Base-by-base conservation (phyloP, 352 stramenopile genomes). In the Nothophytophthora sp. region DNA sequence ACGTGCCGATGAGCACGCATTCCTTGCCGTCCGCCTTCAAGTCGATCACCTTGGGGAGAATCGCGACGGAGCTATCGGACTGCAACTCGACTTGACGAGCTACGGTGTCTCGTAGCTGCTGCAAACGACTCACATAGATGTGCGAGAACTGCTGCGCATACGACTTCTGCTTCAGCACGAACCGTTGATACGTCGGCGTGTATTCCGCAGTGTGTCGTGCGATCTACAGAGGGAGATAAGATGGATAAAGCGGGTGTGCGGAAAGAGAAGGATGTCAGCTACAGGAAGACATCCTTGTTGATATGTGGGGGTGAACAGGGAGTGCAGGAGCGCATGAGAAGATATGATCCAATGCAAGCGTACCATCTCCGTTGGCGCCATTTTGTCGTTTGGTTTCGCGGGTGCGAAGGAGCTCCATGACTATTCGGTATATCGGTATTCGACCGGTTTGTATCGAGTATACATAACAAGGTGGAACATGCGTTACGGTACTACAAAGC, bases 81-180 rank as follows among this genome's bases (percentile, higher is more conserved):
- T 36, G 34, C 8, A 76, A 50, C 22, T 82, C 64, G 15, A 90
- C 69, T 27, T 73, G 67, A 2, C 59, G 57, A 23, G 63, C 52
- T 25, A 96, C 68, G 3, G 72, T 51, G 20, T 84, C 70, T 22
- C 87, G 86, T 37, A 97, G 76, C 51, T 70, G 59, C 45, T 73
- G 60, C 53, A 96, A 55, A 2, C 89, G 83, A 54, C 71, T 91
- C 50, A 92, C 76, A 65, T 97, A 97, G 29, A 97, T 87, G 67
- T 96, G 86, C 50, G 81, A 94, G 68, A 91, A 97, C 63, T 97
- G 90, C 60, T 92, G 85, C 12, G 65, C 73, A 63, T 92, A 97
- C 53, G 52, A 81, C 57, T 92, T 90, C 40, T 91, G 71, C 66
- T 94, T 90, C 24, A 95, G 66, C 48, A 90, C 70, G 50, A 96